These are phyloP conservation scores for Prinsepia uniflora DNA, from an alignment of 306 rosid genomes.

Conservation along the genomic window DNA sequence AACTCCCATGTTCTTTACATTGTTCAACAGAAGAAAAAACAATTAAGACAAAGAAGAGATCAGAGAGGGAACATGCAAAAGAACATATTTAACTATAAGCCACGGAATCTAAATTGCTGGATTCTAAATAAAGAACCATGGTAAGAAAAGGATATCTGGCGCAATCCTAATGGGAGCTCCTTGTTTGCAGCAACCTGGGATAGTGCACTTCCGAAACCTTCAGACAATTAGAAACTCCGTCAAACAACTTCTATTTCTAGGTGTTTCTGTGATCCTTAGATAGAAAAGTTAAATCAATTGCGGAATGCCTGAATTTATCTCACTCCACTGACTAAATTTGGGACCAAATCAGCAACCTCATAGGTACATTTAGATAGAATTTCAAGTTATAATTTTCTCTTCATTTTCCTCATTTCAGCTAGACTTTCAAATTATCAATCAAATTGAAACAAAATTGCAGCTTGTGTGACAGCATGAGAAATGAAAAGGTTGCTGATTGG, in stretches of 20 bases:
- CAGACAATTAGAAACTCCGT: slow-evolving; percentile 29
- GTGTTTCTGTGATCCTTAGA: background rate
- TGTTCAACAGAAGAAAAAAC: background rate
- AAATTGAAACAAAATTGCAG: background rate
- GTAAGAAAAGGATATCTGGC: slow-evolving; percentile 82
- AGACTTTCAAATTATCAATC: background rate
- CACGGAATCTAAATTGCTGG: background rate
- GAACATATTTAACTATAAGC: background rate
- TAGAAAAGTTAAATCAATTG: background rate
- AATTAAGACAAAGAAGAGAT: background rate
- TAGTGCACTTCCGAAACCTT: slow-evolving; percentile 91
- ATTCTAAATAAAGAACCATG: slow-evolving; percentile 20
- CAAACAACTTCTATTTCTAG: slow-evolving; percentile 5
- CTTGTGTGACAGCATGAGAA: background rate
- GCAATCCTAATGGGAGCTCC: slow-evolving; percentile 71
- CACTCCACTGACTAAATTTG: background rate
- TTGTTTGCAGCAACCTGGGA: slow-evolving; percentile 73
- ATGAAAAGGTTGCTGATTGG: background rate
- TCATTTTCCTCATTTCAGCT: slow-evolving; percentile 1
- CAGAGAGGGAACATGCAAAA: background rate
- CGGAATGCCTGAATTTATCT: background rate
- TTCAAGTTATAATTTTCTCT: background rate
- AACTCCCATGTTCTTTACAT: background rate
- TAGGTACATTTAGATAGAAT: background rate
- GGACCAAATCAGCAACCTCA: slow-evolving; percentile 2